A percentile compares a stretch with the other conserved stretches of the same genome.
Evolutionary conservation across 352 stramenopile genomes (phyloP).

Genomic region (Poterioochromonas sp.): DNA sequence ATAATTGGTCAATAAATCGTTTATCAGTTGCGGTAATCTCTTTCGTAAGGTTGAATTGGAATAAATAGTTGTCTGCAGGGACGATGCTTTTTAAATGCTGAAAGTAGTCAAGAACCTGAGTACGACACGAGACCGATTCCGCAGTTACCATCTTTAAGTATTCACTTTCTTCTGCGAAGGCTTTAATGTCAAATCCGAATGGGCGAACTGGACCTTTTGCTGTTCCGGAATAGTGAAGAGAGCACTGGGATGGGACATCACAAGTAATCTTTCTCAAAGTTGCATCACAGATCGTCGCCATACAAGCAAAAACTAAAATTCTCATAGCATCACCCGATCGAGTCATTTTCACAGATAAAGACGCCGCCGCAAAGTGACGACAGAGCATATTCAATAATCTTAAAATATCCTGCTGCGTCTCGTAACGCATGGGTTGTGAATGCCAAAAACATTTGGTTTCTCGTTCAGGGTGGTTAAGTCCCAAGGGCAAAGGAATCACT

Average conservation of each 20-base stretch:
- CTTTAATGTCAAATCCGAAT: constrained; percentile 71
- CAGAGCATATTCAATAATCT: constrained; percentile 64
- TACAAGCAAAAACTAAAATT: constrained; percentile 71
- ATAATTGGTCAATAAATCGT: constrained; percentile 50
- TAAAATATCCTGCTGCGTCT: constrained; percentile 75
- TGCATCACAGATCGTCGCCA: constrained; percentile 68
- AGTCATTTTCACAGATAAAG: constrained; percentile 66
- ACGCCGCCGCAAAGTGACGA: constrained; percentile 66
- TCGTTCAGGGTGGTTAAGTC: constrained; percentile 51
- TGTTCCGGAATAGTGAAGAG: constrained; percentile 68
- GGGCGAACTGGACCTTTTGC: constrained; percentile 67
- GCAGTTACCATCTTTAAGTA: constrained; percentile 59
- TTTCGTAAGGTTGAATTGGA: constrained; percentile 49
- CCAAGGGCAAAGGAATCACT: constrained; percentile 66
- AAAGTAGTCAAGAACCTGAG: constrained; percentile 74
- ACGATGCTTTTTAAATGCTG: constrained; percentile 45
- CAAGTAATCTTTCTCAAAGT: constrained; percentile 64
- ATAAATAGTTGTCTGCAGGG: constrained; percentile 47
- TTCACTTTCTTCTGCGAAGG: constrained; percentile 57
- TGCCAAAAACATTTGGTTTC: constrained; percentile 69
- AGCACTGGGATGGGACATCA: constrained; percentile 68
- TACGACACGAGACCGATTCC: constrained; percentile 55
- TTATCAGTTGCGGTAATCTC: constrained; percentile 46
- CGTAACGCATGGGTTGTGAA: constrained; percentile 60
- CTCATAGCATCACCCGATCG: constrained; percentile 67